Evolutionary conservation across 129 eudicot genomes (phyloP).

Genomic region (Gnaphalium uliginosum): DNA sequence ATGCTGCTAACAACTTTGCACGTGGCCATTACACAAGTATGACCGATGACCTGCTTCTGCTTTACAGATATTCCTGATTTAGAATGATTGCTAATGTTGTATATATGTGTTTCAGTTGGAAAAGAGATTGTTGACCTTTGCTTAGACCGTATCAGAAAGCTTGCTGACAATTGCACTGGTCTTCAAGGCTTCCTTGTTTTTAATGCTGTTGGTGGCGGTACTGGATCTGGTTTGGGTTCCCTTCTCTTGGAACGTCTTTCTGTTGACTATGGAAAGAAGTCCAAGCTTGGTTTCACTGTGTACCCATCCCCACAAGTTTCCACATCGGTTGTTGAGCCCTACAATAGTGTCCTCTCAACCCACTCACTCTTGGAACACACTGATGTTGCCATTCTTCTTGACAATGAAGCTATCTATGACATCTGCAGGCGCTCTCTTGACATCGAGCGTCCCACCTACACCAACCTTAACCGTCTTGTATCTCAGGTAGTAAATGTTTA

Average conservation of each 20-base stretch:
- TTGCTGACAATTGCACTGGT: slow-evolving; percentile 81
- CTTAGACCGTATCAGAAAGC: slow-evolving; percentile 70
- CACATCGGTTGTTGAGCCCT: slow-evolving; percentile 56
- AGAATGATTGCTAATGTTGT: background rate
- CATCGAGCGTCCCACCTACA: slow-evolving; percentile 70
- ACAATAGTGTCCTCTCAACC: slow-evolving; percentile 67
- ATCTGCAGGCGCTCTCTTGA: slow-evolving; percentile 78
- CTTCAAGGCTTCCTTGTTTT: slow-evolving; percentile 74
- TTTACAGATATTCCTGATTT: no score
- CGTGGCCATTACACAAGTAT: slow-evolving; percentile 78
- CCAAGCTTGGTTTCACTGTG: slow-evolving; percentile 52
- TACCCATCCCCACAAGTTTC: slow-evolving; percentile 60
- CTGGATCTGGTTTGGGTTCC: slow-evolving; percentile 62
- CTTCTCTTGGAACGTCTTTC: slow-evolving; percentile 56
- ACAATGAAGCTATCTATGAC: slow-evolving; percentile 75
- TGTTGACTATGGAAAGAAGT: slow-evolving; percentile 54
- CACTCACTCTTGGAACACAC: slow-evolving; percentile 75
- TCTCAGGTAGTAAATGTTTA: slow-evolving; percentile 45
- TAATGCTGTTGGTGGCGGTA: slow-evolving; percentile 70
- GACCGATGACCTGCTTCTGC: background rate
- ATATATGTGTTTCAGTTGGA: slow-evolving; percentile 44
- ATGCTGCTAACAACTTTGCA: slow-evolving; percentile 80
- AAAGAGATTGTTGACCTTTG: slow-evolving; percentile 76
- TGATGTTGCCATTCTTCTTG: slow-evolving; percentile 67
- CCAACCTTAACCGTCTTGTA: slow-evolving; percentile 65